Percentiles rank a stretch among this genome's conserved stretches.
Conservation (phyloP, 2,329 filamentous ascomycete species). For the Didymella arachidicola region DNA sequence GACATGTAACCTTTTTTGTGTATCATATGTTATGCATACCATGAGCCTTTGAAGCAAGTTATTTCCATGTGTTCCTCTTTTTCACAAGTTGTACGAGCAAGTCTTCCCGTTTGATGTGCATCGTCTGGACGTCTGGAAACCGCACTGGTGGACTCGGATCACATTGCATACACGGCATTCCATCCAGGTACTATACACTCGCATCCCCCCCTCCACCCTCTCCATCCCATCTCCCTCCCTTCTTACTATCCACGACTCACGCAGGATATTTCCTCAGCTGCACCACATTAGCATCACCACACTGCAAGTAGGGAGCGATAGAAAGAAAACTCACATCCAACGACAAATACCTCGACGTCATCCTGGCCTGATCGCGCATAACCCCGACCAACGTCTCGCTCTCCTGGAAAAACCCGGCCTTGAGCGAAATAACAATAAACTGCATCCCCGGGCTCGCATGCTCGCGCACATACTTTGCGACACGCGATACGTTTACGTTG, state of each 20-base stretch:
- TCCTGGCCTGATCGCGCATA: slow-evolving; percentile 92
- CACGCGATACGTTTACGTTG: slow-evolving; percentile 94
- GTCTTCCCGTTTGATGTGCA: too few relatives aligned
- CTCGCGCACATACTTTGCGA: slow-evolving; percentile 94
- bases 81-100: too few relatives aligned
- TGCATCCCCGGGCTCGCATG: slow-evolving; percentile 98
- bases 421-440: slow-evolving; percentile 97
- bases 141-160: too few relatives aligned
- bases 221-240: too few relatives aligned
- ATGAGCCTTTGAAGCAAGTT: too few relatives aligned
- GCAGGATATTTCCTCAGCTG: slow-evolving; percentile 40
- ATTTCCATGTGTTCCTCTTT: too few relatives aligned
- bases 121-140: too few relatives aligned
- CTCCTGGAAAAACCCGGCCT: slow-evolving; percentile 94
- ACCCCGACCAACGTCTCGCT: slow-evolving; percentile 95
- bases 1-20: too few relatives aligned
- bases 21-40: too few relatives aligned
- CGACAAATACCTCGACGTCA: slow-evolving; percentile 89
- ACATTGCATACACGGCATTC: too few relatives aligned
- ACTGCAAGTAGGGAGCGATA: not conserved
- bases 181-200: too few relatives aligned
- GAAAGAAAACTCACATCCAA: slow-evolving; percentile 78
- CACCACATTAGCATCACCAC: slow-evolving; percentile 26
- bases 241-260: not conserved
- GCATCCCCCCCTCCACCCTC: too few relatives aligned